A percentile compares a stretch with the other conserved stretches of the same genome.
These are phyloP conservation scores for Thelonectria olida DNA, from an alignment of 2,329 filamentous ascomycete genomes.

Conservation along the genomic window DNA sequence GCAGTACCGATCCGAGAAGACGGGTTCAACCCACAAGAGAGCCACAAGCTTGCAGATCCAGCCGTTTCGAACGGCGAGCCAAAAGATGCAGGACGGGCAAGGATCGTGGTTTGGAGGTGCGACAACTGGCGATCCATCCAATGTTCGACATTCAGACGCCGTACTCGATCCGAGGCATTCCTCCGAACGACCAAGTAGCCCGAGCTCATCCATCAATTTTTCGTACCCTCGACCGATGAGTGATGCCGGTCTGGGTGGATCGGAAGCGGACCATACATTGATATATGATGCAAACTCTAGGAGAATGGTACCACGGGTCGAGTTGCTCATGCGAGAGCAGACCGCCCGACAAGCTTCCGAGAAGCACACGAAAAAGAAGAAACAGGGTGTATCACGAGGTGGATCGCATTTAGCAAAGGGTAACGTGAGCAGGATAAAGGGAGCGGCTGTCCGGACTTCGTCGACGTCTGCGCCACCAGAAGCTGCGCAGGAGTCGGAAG, in stretches of 20 bases:
- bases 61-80: conserved; percentile 62
- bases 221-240: conserved; percentile 63
- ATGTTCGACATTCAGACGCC: conserved; percentile 56
- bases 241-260: conserved; percentile 44
- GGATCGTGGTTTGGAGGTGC: conserved; percentile 62
- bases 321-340: conserved; percentile 55
- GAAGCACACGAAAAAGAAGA: conserved; percentile 52
- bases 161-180: conserved; percentile 46
- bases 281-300: conserved; percentile 74
- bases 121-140: conserved; percentile 52
- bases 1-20: conserved; percentile 35
- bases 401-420: conserved; percentile 61
- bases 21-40: conserved; percentile 47
- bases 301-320: conserved; percentile 63
- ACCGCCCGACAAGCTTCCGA: conserved; percentile 51
- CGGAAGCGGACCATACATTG: conserved; percentile 52
- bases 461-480: conserved; percentile 39
- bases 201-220: conserved; percentile 66
- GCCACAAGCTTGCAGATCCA: conserved; percentile 56
- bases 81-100: conserved; percentile 55
- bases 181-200: conserved; percentile 52
- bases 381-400: conserved; percentile 49
- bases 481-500: conserved; percentile 10
- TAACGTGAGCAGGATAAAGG: conserved; percentile 61
- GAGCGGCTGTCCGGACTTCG: conserved; percentile 53